A percentile compares a stretch with the other conserved stretches of the same genome.
phyloP scores from a whole-genome alignment of 257 asterid genomes.

The Nicotiana benthamiana region DNA sequence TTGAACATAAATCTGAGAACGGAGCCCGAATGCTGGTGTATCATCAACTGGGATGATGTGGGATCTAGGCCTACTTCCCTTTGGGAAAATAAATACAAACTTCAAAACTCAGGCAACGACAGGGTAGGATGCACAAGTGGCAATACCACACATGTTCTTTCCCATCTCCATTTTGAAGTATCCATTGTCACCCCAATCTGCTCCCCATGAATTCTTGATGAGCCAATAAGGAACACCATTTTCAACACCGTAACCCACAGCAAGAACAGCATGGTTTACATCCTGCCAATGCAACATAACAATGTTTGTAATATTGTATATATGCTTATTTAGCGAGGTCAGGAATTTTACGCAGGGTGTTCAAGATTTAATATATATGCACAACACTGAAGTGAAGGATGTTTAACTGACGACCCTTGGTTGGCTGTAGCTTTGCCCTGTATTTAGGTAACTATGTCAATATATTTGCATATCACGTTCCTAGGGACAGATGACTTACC shows the following conservation, averaged over 20 bases:
- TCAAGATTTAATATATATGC: no score
- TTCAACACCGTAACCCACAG: conserved; percentile 93
- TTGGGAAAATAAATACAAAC: not conserved
- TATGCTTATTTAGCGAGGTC: not conserved
- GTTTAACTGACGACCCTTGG: no score
- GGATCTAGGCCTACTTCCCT: not conserved
- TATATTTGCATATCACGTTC: not conserved
- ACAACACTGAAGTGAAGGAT: no score
- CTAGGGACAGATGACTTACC: conserved; percentile 33
- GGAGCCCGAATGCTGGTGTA: not conserved
- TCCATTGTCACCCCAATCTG: conserved; percentile 82
- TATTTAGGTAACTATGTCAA: not conserved
- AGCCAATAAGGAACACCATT: conserved; percentile 79
- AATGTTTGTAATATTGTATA: not conserved
- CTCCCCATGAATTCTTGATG: conserved; percentile 97
- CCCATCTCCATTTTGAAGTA: conserved; percentile 98
- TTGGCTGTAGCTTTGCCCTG: no score
- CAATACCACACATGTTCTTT: conserved; percentile 93
- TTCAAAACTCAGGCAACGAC: conserved; percentile 31
- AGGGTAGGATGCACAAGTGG: conserved; percentile 77
- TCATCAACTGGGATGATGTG: not conserved
- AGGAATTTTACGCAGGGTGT: no score
- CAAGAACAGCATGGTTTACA: conserved; percentile 95
- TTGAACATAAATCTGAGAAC: not conserved
- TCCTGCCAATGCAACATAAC: conserved; percentile 35